Evolutionary conservation across 2,329 filamentous ascomycete species (phyloP).

Genomic region (Scedosporium aurantiacum): DNA sequence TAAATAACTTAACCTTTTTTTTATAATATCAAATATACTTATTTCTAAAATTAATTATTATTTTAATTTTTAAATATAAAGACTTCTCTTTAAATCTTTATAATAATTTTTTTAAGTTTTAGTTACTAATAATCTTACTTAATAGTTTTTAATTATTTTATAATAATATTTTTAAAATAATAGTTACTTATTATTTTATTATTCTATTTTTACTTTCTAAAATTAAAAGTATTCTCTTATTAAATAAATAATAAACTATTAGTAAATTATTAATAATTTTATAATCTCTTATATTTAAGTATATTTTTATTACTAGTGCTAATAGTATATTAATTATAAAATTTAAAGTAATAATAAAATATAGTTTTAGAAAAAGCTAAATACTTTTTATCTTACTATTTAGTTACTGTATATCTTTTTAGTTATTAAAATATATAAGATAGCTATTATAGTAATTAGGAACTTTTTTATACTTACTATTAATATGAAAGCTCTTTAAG

Average conservation of each 20-base stretch:
- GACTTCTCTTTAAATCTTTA: too few relatives aligned
- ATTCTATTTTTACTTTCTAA: too few relatives aligned
- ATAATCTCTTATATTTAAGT: background rate
- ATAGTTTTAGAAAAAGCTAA: background rate
- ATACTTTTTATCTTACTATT: background rate
- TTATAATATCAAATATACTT: background rate
- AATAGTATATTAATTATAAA: background rate
- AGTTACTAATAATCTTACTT: too few relatives aligned
- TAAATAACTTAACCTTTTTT: background rate
- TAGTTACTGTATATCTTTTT: background rate
- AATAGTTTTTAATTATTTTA: too few relatives aligned
- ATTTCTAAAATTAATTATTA: background rate
- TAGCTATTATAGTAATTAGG: background rate
- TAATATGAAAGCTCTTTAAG: background rate
- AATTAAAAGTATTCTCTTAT: too few relatives aligned
- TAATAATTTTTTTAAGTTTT: too few relatives aligned
- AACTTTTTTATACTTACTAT: background rate
- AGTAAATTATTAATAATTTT: background rate
- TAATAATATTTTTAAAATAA: too few relatives aligned
- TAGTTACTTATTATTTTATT: too few relatives aligned
- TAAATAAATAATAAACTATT: too few relatives aligned
- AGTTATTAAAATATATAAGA: background rate
- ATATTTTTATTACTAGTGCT: background rate
- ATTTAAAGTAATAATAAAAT: background rate
- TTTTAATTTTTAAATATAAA: background rate